These are phyloP conservation scores for Sclerotinia borealis DNA, from an alignment of 2,329 filamentous ascomycete species.

Conservation along the genomic window DNA sequence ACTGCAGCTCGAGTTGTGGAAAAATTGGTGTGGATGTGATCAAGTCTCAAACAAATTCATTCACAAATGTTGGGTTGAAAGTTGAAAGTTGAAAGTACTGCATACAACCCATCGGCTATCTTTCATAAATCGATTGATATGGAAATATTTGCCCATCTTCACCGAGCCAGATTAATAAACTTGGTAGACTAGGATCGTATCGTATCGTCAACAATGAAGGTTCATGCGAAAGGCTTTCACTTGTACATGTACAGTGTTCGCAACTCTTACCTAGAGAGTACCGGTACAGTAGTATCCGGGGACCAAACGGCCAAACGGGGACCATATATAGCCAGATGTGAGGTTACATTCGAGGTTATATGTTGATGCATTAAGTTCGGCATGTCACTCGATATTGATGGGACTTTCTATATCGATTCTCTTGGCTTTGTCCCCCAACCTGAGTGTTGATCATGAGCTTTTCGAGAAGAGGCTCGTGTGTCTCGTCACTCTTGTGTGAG, in stretches of 20 bases:
- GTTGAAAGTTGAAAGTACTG: no score
- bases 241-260: background rate
- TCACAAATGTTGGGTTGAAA: no score
- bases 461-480: background rate
- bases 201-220: background rate
- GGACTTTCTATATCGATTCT: background rate
- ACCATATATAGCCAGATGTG: background rate
- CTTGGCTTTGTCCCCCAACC: background rate
- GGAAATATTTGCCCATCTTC: background rate
- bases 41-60: background rate
- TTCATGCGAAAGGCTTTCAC: background rate
- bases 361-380: background rate
- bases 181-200: background rate
- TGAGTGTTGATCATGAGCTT: background rate
- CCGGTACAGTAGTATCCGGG: slow-evolving; percentile 9
- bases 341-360: background rate
- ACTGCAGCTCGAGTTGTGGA: background rate
- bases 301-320: slow-evolving; percentile 7
- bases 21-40: background rate
- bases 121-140: background rate
- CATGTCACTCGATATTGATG: background rate
- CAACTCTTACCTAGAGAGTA: background rate
- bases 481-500: no score
- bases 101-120: background rate
- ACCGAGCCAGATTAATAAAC: background rate